Base-by-base conservation (phyloP, 257 asterid species). In the Rubia yunnanensis region DNA sequence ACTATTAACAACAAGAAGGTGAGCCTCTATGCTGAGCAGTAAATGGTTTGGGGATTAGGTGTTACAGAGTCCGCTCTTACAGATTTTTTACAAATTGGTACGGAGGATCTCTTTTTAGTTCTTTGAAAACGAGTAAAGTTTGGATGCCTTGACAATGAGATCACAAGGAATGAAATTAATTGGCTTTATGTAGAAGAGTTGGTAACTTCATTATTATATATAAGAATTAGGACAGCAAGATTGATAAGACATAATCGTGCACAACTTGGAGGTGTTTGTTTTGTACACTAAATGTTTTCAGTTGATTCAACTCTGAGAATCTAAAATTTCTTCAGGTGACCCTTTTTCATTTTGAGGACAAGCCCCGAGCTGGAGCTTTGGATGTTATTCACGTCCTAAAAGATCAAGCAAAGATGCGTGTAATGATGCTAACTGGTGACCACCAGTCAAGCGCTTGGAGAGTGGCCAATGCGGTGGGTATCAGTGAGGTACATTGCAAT, bases 401-500 rank as follows among this genome's bases (percentile, higher is more conserved):
- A 76, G 83, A 85, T 56, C 72, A 85, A 72, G 97, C 87, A 62
- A 86, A 88, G 64, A 89, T 90, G 38, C 95, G 87, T 54, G 95
- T 94, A 31, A 80, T 94, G 82, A 94, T 94, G 99, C 76, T 94
- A 70, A 94, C 99, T 32, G 98, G 99, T 56, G 99, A 94, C 73
- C 97, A 94, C 70, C 88, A 94, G 78, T 81, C 83, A 59, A 94
- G 98, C 71, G 99, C 98, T 38, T 61, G 82, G 87, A 86, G 99
- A 71, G 98, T 90, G 56, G 99, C 98, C 22, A 84, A 90, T 70
- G 88, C 95, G 28, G 96, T 88, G 63, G 96, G 97, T 69, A 90
- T 94, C 73, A 78, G 78, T 74, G 96, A 94, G 75, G 96, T 94
- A 50, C 83, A 90, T 77, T 85, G 89, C 82, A 68, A 82, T 79